These are phyloP conservation scores for Viola odorata DNA, from an alignment of 345 rosid genomes.

Conservation along the genomic window DNA sequence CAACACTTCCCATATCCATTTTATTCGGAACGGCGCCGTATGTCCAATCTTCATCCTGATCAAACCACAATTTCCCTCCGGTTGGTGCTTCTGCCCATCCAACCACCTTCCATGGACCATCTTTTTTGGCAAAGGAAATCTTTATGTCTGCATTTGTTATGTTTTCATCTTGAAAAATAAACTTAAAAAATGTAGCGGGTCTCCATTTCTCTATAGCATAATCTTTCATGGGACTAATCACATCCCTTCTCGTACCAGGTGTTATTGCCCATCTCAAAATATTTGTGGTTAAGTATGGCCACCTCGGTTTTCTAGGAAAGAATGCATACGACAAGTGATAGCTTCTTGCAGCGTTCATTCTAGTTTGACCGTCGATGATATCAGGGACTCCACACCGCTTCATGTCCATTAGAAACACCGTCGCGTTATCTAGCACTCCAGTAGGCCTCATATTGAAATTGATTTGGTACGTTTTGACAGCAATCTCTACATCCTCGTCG, in stretches of 20 bases:
- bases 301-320: background rate
- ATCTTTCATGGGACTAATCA: background rate
- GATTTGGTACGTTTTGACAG: conserved; percentile 15
- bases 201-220: background rate
- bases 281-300: background rate
- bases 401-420: background rate
- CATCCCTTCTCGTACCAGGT: background rate
- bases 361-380: background rate
- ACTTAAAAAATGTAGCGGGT: background rate
- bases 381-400: conserved; percentile 17
- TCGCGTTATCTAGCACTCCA: conserved; percentile 7
- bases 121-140: background rate
- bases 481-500: conserved; percentile 3
- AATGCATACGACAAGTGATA: background rate
- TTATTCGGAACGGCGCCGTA: background rate
- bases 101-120: conserved; percentile 2
- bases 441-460: conserved; percentile 7
- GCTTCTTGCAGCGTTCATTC: background rate
- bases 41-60: conserved; percentile 8
- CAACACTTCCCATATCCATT: background rate
- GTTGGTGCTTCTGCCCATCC: conserved; percentile 9
- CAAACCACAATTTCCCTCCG: background rate
- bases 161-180: background rate
- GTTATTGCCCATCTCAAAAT: background rate
- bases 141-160: background rate